Evolutionary conservation across 495 filamentous ascomycete species (phyloP).

Genomic region (Achaetomiella virescens): DNA sequence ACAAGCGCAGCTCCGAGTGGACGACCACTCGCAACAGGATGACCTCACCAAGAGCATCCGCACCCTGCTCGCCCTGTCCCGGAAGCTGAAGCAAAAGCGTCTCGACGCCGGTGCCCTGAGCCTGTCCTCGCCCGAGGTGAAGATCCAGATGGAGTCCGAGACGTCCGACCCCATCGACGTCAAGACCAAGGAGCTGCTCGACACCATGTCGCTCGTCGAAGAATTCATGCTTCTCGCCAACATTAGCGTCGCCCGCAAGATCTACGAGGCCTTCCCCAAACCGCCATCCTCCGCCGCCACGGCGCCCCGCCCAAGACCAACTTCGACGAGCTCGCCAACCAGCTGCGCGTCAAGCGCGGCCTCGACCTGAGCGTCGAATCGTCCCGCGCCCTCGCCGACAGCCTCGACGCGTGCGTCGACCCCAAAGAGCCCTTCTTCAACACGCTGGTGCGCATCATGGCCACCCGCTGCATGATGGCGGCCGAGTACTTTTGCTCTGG

Average conservation of each 20-base stretch:
- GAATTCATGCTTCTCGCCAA: slow-evolving; percentile 99
- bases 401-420: slow-evolving; percentile 78
- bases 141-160: slow-evolving; percentile 86
- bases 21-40: slow-evolving; percentile 78
- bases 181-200: slow-evolving; percentile 87
- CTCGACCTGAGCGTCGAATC: slow-evolving; percentile 74
- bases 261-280: slow-evolving; percentile 91
- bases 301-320: slow-evolving; percentile 87
- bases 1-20: slow-evolving; percentile 86
- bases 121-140: slow-evolving; percentile 90
- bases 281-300: slow-evolving; percentile 87
- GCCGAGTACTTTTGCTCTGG: slow-evolving; percentile 97
- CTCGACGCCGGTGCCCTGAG: slow-evolving; percentile 94
- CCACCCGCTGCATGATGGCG: slow-evolving; percentile 97
- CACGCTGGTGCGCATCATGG: slow-evolving; percentile 92
- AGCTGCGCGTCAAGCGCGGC: slow-evolving; percentile 76
- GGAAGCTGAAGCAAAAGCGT: slow-evolving; percentile 89
- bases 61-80: slow-evolving; percentile 77
- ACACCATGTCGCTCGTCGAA: slow-evolving; percentile 95
- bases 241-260: slow-evolving; percentile 81
- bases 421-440: slow-evolving; percentile 92
- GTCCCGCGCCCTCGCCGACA: slow-evolving; percentile 84
- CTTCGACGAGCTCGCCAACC: slow-evolving; percentile 87
- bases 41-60: slow-evolving; percentile 89
- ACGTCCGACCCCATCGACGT: slow-evolving; percentile 95